Percentiles rank a stretch among this genome's conserved stretches.
phyloP scores from a whole-genome alignment of 2,329 filamentous ascomycete species.

The Myriosclerotinia curreyana region DNA sequence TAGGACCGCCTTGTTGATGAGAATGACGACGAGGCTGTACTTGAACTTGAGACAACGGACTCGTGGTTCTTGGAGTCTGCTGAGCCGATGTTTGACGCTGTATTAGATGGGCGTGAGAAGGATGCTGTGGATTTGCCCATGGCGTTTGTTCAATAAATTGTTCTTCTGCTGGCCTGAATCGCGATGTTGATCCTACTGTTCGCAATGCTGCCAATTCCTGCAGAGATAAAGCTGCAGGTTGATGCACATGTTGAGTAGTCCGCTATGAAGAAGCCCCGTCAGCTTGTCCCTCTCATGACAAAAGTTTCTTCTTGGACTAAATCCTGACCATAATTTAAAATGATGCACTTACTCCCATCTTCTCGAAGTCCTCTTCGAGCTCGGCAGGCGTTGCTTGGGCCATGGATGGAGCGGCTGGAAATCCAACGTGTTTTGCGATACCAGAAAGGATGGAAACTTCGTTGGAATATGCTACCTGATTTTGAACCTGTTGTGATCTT shows the following conservation, averaged over 20 bases:
- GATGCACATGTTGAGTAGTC: slow-evolving; percentile 34
- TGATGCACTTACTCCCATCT: slow-evolving; percentile 71
- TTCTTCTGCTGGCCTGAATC: slow-evolving; percentile 65
- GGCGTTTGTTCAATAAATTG: slow-evolving; percentile 86
- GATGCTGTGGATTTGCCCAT: slow-evolving; percentile 87
- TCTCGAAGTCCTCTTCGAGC: slow-evolving; percentile 80
- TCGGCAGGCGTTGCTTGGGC: slow-evolving; percentile 67
- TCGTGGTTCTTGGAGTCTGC: slow-evolving; percentile 41
- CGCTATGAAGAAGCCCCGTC: slow-evolving; percentile 30
- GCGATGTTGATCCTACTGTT: slow-evolving; percentile 36
- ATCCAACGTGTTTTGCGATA: slow-evolving; percentile 91
- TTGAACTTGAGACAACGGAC: slow-evolving; percentile 38
- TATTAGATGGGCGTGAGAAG: slow-evolving; percentile 53
- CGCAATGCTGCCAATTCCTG: slow-evolving; percentile 39
- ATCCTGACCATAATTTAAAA: slow-evolving; percentile 11
- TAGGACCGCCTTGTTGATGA: slow-evolving; percentile 36
- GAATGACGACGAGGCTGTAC: slow-evolving; percentile 42
- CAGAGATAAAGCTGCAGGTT: slow-evolving; percentile 32
- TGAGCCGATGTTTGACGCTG: slow-evolving; percentile 44
- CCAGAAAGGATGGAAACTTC: slow-evolving; percentile 91
- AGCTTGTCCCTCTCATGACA: slow-evolving; percentile 23
- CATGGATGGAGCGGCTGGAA: slow-evolving; percentile 90
- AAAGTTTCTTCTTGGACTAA: background rate
- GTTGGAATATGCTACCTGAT: slow-evolving; percentile 89
- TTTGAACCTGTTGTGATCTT: slow-evolving; percentile 71